Evolutionary conservation across 106 monocot species (phyloP), one percentile per base, ranked within the genome.

Genomic region (Dioscorea alata): DNA sequence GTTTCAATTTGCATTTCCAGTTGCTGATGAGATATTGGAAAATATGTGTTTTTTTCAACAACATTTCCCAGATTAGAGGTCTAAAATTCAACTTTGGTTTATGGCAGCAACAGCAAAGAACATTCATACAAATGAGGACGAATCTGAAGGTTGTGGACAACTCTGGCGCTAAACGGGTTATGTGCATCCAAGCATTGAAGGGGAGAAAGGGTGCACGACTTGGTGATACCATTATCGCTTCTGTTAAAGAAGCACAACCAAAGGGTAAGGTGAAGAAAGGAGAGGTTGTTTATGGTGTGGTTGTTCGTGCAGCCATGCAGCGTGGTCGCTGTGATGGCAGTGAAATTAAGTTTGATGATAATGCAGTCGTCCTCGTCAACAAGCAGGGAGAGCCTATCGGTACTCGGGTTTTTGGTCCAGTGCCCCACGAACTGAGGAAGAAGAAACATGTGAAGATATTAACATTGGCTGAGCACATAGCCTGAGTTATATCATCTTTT

Each of bases 391-490:
- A 95, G 61, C 94, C 91, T 0, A 91, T 95, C 35, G 94, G 94
- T 13, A 88, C 91, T 32, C 76, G 94, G 1, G 85, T 91, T 12
- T 91, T 85, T 31, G 94, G 94, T 8, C 94, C 94, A 0, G 94
- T 94, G 17, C 90, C 94, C 9, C 90, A 94, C 52, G 94, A 94
- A 56, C 85, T 94, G 12, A 85, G 94, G 71, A 87, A 73, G 69
- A 94, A 90, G 81, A 94, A 94, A 74, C 90, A 94, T 68, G 80
- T 88, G 64, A 94, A 94, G 85, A 94, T 94, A 35, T 50, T 94
- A 19, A 82, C 90, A 25, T 72, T 94, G 63, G 94, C 94, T 13
- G 88, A 90, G 60, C 90, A 90, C 64, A 88, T 94, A 24, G 94
- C 85, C 75, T 94, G 78, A 90, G 57, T 24, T 60, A 32, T 60